Evolutionary conservation across 805 yeast species (phyloP), one percentile per base, ranked within the genome.

Genomic region (Monosporozyma yasuniensis): DNA sequence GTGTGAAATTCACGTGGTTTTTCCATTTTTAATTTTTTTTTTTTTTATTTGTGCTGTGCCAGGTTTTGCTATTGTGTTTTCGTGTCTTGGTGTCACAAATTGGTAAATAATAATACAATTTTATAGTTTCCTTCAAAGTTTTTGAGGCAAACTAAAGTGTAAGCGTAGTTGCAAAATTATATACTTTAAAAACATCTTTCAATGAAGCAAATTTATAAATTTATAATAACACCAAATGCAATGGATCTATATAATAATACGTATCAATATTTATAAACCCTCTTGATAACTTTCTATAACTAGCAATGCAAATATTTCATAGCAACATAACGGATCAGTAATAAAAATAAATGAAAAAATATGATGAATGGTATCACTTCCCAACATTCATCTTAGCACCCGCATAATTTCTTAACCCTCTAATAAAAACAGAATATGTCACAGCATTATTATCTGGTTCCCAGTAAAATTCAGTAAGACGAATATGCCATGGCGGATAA

Each of bases 401-500:
- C 3, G 96, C 76, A 65, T 78, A 91, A 57, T 78, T 80, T 57
- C 80, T 85, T 58, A 86, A 70, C 1, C 90, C 91, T 54, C 93
- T 75, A 47, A 85, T 74, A 65, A 87, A 90, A 18, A 88, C 93
- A 12, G 90, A 83, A 64, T 90, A 90, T 35, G 80, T 77, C 44
- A 88, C 95, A 49, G 77, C 80, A 52, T 76, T 80, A 65, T 89
- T 89, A 65, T 87, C 96, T 2, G 84, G 84, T 61, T 88, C 91
- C 87, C 95, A 86, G 68, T 83, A 90, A 61, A 93, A 80, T 63
- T 93, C 99, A 6, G 89, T 79, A 48, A 95, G 76, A 54, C 99
- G 78, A 34, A 88, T 79, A 63, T 91, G 98, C 99, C 99, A 93
- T 27, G 99, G 99, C 19, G 98, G 98, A 66, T 83, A 93, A 16